Conservation (phyloP, 2,329 filamentous ascomycete species). For the Neofusicoccum sp. region DNA sequence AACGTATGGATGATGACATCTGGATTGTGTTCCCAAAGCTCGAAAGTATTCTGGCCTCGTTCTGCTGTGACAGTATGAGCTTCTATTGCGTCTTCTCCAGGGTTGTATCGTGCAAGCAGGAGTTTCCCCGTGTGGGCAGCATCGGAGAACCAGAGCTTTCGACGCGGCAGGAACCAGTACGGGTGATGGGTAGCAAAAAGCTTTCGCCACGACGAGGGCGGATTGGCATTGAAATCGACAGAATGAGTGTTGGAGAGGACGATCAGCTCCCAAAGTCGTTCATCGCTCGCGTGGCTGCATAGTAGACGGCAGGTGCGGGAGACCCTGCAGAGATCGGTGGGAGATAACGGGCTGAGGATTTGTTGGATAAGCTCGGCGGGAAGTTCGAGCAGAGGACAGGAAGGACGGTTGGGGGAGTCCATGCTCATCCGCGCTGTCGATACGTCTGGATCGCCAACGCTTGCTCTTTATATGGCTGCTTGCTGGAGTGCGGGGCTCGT, state of each 20-base stretch:
- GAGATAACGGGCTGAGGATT: constrained; percentile 68
- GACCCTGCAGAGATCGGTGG: constrained; percentile 63
- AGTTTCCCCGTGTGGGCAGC: constrained; percentile 72
- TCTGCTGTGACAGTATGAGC: constrained; percentile 67
- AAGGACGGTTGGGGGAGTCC: constrained; percentile 1
- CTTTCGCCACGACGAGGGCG: constrained; percentile 67
- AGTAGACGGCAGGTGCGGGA: constrained; percentile 66
- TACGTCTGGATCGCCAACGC: constrained; percentile 11
- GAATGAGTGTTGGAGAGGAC: constrained; percentile 69
- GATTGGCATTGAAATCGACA: constrained; percentile 45
- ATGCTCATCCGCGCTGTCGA: constrained; percentile 8
- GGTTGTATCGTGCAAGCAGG: constrained; percentile 76
- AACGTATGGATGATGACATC: constrained; percentile 74
- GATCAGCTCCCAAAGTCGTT: constrained; percentile 71
- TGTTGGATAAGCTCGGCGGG: constrained; percentile 75
- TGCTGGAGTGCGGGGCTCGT: constrained; percentile 5
- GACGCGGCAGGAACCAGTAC: constrained; percentile 79
- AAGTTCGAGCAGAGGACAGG: constrained; percentile 55
- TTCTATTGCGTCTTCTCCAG: constrained; percentile 73
- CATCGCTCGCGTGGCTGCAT: constrained; percentile 60
- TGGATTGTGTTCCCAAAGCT: constrained; percentile 66
- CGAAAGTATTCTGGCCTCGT: constrained; percentile 56
- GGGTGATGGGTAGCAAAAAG: constrained; percentile 76
- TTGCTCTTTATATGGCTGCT: constrained; percentile 2
- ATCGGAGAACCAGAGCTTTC: constrained; percentile 87